phyloP scores from a whole-genome alignment of 805 yeast species.

The Schwanniomyces vanrijiae region DNA sequence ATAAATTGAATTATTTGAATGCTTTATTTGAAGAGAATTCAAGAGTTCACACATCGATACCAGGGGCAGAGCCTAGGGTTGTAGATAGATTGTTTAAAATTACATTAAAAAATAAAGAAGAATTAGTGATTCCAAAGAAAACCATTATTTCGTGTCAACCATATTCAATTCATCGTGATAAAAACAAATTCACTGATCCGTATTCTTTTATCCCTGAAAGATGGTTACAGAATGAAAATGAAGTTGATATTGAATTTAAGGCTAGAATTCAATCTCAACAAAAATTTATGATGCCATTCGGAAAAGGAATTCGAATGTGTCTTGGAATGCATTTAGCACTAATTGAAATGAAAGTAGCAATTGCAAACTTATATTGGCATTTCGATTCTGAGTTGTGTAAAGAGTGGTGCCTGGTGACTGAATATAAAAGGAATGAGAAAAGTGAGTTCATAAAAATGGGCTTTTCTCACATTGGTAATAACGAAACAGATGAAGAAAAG shows the following conservation, averaged over 20 bases:
- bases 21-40: conserved; percentile 63
- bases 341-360: conserved; percentile 60
- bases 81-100: conserved; percentile 32
- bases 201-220: conserved; percentile 57
- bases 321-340: conserved; percentile 68
- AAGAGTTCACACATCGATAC: conserved; percentile 68
- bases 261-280: conserved; percentile 45
- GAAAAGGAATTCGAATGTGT: conserved; percentile 74
- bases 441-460: conserved; percentile 19
- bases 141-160: conserved; percentile 66
- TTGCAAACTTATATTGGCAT: conserved; percentile 55
- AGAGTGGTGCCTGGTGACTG: conserved; percentile 43
- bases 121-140: conserved; percentile 45
- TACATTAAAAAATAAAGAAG: conserved; percentile 22
- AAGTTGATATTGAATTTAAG: conserved; percentile 28
- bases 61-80: conserved; percentile 68
- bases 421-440: conserved; percentile 10
- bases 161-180: conserved; percentile 58
- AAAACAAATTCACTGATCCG: conserved; percentile 50
- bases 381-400: conserved; percentile 37
- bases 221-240: conserved; percentile 50
- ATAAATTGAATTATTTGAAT: conserved; percentile 50
- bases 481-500: conserved; percentile 40
- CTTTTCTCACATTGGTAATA: conserved; percentile 12
- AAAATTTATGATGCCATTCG: conserved; percentile 64